These are phyloP conservation scores for Talaromyces sp. DNA, from an alignment of 2,329 filamentous ascomycete species.

Conservation along the genomic window DNA sequence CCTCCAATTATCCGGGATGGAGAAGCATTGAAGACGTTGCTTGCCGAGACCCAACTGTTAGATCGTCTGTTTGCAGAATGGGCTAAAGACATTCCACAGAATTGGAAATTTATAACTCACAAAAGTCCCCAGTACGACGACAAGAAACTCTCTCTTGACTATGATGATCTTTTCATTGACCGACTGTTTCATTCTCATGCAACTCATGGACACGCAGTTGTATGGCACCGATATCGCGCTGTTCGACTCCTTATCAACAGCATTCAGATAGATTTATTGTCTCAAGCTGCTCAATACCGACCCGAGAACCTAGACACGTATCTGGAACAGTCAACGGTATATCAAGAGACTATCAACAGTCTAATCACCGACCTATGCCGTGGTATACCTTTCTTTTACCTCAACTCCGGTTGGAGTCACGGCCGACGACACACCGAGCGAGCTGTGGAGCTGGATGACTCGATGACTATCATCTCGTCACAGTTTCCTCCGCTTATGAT, in stretches of 20 bases:
- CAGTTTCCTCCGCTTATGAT: background rate
- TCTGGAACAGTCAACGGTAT: background rate
- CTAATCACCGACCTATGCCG: slow-evolving; percentile 5
- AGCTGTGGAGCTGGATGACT: background rate
- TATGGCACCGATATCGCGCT: slow-evolving; percentile 25
- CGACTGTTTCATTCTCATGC: background rate
- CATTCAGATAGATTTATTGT: slow-evolving; percentile 19
- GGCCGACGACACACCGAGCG: background rate
- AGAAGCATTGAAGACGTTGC: background rate
- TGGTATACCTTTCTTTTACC: slow-evolving; percentile 5
- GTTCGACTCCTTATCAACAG: slow-evolving; percentile 23
- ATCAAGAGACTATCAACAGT: background rate
- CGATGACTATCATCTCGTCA: background rate
- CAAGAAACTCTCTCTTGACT: background rate
- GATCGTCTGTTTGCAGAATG: background rate
- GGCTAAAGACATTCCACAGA: background rate
- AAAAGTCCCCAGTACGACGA: background rate
- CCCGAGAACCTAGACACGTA: background rate
- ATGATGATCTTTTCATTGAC: background rate
- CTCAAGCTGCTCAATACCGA: background rate
- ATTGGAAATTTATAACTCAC: background rate
- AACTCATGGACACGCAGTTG: slow-evolving; percentile 22
- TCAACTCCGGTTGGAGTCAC: background rate
- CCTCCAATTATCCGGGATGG: background rate
- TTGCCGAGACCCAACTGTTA: background rate